Evolutionary conservation across 352 stramenopile genomes (phyloP), one percentile per base, ranked within the genome.

Genomic region (Phytophthora sansomeana): DNA sequence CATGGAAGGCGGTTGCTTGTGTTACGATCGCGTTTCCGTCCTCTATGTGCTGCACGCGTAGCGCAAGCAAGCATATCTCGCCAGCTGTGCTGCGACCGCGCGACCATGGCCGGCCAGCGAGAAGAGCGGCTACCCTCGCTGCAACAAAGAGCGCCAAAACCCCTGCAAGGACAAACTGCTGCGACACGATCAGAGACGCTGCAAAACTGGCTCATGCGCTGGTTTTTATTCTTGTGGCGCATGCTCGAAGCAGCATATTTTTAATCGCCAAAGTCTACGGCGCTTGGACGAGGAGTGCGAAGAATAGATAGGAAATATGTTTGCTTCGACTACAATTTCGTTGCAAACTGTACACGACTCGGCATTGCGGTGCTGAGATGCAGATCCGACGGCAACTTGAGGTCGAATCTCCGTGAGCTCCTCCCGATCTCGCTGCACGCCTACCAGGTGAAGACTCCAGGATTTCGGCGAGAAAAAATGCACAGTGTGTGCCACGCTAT

Each of bases 111-210:
- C 28, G 32, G 17, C 19, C 46, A 19, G 41, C 41, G 24, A 52
- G 26, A 28, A 52, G 17, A 36, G 30, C 48, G 14, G 30, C 44
- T 35, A 21, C 32, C 19, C 30, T 56, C 35, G 51, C 47, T 35
- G 36, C 36, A 49, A n/a, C 26, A 21, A 11, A 8, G n/a, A 28
- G 19, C n/a, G 13, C 14, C n/a, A 16, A 36, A 7, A 38, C 19
- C 2, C 4, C n/a, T 29, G 14, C n/a, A 30, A 3, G 9, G 36
- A 29, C 17, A 10, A 52, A 52, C 10, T 36, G 54, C 28, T 66
- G 58, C 39, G 58, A 67, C 58, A 67, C 29, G 48, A 66, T 66
- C 29, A 44, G 47, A 60, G 58, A 66, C 58, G 29, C 14, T 64
- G 24, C 58, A 59, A 39, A 59, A 50, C 52, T 50, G 38, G 52